Base-by-base conservation (phyloP, 2,329 filamentous ascomycete species). In the Trichocomaceae sp. region DNA sequence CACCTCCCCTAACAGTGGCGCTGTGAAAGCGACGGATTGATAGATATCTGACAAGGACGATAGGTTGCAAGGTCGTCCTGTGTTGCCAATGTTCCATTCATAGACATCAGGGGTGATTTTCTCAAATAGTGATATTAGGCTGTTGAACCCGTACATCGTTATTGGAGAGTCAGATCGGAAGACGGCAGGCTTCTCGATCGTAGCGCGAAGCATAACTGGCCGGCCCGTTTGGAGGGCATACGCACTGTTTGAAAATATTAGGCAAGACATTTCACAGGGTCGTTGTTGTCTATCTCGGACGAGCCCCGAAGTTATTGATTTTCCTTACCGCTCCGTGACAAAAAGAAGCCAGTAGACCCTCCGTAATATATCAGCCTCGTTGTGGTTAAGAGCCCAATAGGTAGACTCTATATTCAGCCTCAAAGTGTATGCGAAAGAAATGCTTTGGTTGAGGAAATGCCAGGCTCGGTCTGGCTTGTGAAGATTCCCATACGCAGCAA, bases 281-380 rank as follows among this genome's bases (percentile, higher is more conserved):
- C n/a, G n/a, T n/a, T n/a, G n/a, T n/a, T n/a, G n/a, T n/a, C n/a
- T n/a, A n/a, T n/a, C n/a, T n/a, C n/a, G n/a, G n/a, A n/a, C n/a
- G n/a, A n/a, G n/a, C n/a, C n/a, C n/a, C n/a, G n/a, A n/a, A n/a
- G n/a, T n/a, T n/a, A n/a, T n/a, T n/a, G n/a, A n/a, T n/a, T n/a
- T n/a, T n/a, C n/a, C 48, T 19, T 33, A 50, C 48, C 48, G 48
- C 29, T 50, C 48, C 31, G 48, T 50, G 35, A 50, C 29, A 9
- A 50, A 50, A 33, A 50, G 48, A 41, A 50, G 48, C 48, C 48
- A 50, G n/a, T 50, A 50, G 48, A 50, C 26, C 7, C 35, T 41
- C 33, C 48, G 48, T 10, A 29, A 13, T 15, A 42, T 42, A 9
- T 50, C 33, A 15, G 48, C 48, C 12, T 50, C 48, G 12, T 44